Evolutionary conservation across 257 asterid genomes (phyloP).

Genomic region (Solanum gracilifrons): DNA sequence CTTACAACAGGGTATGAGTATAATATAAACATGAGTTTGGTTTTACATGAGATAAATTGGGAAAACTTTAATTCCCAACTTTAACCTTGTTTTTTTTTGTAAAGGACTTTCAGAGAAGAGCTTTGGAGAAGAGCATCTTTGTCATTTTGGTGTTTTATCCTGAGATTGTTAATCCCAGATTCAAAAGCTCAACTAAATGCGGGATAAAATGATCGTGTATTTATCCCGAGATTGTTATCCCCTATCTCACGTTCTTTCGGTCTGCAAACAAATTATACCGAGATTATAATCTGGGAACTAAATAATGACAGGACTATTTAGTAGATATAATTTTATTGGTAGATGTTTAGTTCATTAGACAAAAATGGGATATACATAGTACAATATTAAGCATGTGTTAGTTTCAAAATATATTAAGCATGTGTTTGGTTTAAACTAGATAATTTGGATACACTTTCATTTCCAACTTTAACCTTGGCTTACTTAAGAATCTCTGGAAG

Average conservation of each 20-base stretch:
- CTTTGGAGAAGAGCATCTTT: not conserved
- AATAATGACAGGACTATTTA: not conserved
- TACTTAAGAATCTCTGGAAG: not conserved
- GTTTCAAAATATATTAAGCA: not conserved
- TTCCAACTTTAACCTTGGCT: not conserved
- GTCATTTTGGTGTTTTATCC: not conserved
- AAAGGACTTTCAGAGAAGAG: not conserved
- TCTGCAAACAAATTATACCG: not conserved
- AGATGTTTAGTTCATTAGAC: not conserved
- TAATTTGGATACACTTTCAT: not conserved
- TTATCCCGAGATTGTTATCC: not conserved
- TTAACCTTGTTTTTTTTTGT: not conserved
- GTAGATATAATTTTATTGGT: not conserved
- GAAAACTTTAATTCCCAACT: not conserved
- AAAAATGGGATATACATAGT: not conserved
- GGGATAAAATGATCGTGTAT: not conserved
- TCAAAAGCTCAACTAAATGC: not conserved
- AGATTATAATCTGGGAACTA: not conserved
- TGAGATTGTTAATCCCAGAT: not conserved
- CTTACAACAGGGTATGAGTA: not conserved
- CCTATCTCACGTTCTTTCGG: not conserved
- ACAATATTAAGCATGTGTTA: not conserved
- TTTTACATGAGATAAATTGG: not conserved
- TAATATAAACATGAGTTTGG: not conserved
- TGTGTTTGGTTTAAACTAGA: not conserved